Evolutionary conservation across 2,329 filamentous ascomycete genomes (phyloP), one percentile per base, ranked within the genome.

Genomic region (Cladosporium sp.): DNA sequence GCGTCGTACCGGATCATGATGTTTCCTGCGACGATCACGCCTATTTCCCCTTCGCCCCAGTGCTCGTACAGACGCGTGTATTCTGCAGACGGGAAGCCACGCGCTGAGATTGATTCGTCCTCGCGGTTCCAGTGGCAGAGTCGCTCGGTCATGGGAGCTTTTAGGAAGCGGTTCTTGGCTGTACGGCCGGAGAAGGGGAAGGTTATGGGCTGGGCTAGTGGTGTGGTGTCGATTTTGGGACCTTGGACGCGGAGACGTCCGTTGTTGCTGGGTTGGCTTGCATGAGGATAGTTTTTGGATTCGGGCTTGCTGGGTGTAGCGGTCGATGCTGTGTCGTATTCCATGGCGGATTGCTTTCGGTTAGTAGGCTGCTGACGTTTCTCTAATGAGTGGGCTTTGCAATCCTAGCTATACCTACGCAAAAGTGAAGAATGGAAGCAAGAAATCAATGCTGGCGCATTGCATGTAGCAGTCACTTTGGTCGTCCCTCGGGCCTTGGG

Each of bases 121-220:
- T 56, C 55, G 15, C 39, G 51, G 51, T 59, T 60, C 61, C 62
- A 64, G 13, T 49, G 50, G 48, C 57, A 65, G 5, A 64, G 54
- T 3, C 62, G 57, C 48, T 65, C 61, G 3, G 61, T 65, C 62
- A 65, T 64, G 15, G 61, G 57, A 5, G 56, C 62, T 51, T 66
- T 65, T 18, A 64, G 51, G 39, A 65, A 64, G 9, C 62, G 49
- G 29, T 66, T 65, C 41, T 53, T 55, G 2, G 62, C 61, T 15
- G 52, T 60, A 13, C 58, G 52, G 19, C 57, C 55, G 15, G 58
- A 61, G 49, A 65, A 65, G 4, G 59, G 54, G 25, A 64, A 62
- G n/a, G 54, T 61, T 20, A 66, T 55, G 12, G 55, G 43, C 27
- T 62, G 40, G 20, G 25, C 50, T 8, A 65, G 52, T 8, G 46